These are phyloP conservation scores for Taiozyma sp. DNA, from an alignment of 1,139 yeast genomes.

Conservation along the genomic window DNA sequence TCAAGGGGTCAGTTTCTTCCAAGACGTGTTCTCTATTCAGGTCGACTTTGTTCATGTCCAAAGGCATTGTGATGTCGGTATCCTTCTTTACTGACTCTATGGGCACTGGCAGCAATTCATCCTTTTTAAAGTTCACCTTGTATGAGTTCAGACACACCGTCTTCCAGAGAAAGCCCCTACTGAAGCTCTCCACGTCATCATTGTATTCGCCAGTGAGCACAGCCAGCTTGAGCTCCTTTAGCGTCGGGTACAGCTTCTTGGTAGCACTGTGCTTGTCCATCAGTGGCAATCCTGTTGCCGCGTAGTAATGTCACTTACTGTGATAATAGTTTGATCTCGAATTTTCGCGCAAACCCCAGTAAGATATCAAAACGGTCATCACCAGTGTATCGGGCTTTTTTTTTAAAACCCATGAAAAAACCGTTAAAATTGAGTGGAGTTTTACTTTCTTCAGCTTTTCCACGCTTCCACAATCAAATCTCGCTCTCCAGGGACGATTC, in stretches of 20 bases:
- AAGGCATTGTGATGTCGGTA: not conserved
- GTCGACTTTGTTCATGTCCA: not conserved
- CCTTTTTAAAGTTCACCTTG: conserved; percentile 11
- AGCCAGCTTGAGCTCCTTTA: conserved; percentile 16
- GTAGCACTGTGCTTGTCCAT: conserved; percentile 9
- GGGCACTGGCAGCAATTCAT: conserved; percentile 15
- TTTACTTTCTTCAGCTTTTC: not conserved
- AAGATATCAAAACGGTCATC: not conserved
- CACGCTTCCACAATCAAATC: not conserved
- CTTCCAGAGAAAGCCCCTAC: conserved; percentile 21
- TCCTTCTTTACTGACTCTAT: not conserved
- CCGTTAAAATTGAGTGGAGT: not conserved
- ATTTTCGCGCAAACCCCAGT: not conserved
- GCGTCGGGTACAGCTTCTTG: conserved; percentile 13
- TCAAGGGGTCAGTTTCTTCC: conserved; percentile 7
- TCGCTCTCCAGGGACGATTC: not conserved
- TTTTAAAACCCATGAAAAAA: not conserved
- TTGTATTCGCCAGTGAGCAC: conserved; percentile 21
- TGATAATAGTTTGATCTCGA: not conserved
- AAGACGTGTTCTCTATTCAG: not conserved
- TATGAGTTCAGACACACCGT: conserved; percentile 20
- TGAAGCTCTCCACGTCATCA: conserved; percentile 11
- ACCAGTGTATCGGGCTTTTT: not conserved
- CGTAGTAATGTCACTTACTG: too few species aligned
- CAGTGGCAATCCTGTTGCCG: too few species aligned